These are phyloP conservation scores for Brassica cretica DNA, from an alignment of 345 rosid genomes.

Conservation along the genomic window DNA sequence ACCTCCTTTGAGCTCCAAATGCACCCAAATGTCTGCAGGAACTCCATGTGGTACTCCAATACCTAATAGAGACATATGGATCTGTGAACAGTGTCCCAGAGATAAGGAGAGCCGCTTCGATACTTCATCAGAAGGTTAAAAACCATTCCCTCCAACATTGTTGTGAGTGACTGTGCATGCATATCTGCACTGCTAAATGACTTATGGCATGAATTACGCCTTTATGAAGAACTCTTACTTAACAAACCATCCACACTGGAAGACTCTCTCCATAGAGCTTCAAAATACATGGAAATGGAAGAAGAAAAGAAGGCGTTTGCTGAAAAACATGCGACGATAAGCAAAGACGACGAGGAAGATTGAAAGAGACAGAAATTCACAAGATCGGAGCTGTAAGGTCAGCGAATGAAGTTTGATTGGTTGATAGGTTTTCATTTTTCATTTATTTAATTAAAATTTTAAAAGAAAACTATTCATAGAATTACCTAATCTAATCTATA, in stretches of 20 bases:
- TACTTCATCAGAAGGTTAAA: not conserved
- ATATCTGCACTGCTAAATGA: not conserved
- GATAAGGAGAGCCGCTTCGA: not conserved
- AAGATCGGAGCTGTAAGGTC: too few relatives aligned
- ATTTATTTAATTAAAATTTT: too few relatives aligned
- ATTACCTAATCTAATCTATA: too few relatives aligned
- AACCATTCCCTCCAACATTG: not conserved
- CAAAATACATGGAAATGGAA: not conserved
- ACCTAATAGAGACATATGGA: too few relatives aligned
- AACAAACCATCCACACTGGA: not conserved
- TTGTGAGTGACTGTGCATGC: not conserved
- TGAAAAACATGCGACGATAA: not conserved
- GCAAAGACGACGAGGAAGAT: too few relatives aligned
- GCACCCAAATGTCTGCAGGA: too few relatives aligned
- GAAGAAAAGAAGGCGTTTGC: not conserved
- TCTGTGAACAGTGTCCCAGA: not conserved
- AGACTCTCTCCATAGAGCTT: not conserved
- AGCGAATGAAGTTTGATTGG: too few relatives aligned
- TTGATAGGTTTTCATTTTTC: too few relatives aligned
- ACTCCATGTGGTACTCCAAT: too few relatives aligned
- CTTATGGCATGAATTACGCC: not conserved
- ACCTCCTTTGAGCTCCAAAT: too few relatives aligned
- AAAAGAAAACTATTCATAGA: too few relatives aligned
- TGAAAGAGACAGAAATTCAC: too few relatives aligned
- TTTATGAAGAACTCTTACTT: not conserved